Conservation (phyloP, 2,329 filamentous ascomycete species). For the Ophiostoma sp. region DNA sequence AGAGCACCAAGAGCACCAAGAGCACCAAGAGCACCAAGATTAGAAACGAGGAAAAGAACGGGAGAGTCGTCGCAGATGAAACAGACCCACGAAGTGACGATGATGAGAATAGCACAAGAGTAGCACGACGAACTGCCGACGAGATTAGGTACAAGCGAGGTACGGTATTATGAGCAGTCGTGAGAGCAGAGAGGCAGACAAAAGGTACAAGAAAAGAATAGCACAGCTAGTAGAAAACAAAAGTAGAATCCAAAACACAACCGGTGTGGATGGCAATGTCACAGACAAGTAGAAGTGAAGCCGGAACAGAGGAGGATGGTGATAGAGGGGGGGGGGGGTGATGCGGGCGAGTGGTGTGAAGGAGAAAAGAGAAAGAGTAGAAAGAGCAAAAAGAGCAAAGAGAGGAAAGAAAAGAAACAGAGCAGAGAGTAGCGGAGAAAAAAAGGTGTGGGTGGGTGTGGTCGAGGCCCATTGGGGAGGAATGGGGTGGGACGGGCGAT, state of each 20-base stretch:
- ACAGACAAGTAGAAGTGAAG: constrained; percentile 21
- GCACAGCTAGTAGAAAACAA: constrained; percentile 12
- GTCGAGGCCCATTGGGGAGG: not conserved
- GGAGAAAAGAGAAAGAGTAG: constrained; percentile 6
- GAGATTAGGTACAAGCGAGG: not conserved
- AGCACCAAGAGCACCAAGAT: constrained; percentile 17
- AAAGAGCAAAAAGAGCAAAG: not conserved
- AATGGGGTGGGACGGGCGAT: not conserved
- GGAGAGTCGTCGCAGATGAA: not conserved
- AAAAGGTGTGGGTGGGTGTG: not conserved
- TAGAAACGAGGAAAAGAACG: not conserved
- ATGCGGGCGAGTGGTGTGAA: not conserved
- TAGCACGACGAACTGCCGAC: constrained; percentile 2
- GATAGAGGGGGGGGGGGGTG: not conserved
- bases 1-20: constrained; percentile 1
- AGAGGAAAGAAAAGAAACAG: not conserved
- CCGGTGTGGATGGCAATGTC: constrained; percentile 20
- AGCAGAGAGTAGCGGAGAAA: not conserved
- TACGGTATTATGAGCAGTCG: not conserved
- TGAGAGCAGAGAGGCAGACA: not conserved
- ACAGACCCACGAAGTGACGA: not conserved
- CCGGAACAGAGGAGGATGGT: not conserved
- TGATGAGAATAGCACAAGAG: not conserved
- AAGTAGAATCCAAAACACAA: constrained; percentile 21
- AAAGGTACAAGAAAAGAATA: constrained; percentile 2